Evolutionary conservation across 2,329 filamentous ascomycete species (phyloP).

Genomic region (Venturia effusa): DNA sequence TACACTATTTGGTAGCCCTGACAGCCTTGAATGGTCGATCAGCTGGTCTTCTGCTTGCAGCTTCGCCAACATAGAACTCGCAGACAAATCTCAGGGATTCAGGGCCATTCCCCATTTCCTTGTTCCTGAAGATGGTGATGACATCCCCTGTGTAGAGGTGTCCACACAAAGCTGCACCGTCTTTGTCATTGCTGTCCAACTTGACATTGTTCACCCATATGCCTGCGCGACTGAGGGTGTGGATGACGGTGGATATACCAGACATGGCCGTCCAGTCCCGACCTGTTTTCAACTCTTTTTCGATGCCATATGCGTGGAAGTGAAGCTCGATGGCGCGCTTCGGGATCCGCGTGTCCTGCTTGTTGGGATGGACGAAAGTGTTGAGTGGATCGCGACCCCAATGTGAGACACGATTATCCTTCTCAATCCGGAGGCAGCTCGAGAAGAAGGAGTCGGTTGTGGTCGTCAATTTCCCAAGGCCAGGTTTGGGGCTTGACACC

Average conservation of each 20-base stretch:
- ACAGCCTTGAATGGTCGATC: slow-evolving; percentile 5
- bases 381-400: slow-evolving; percentile 68
- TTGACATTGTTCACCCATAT: slow-evolving; percentile 67
- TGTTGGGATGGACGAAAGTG: slow-evolving; percentile 54
- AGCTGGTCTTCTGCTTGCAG: slow-evolving; percentile 15
- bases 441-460: slow-evolving; percentile 54
- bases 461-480: slow-evolving; percentile 52
- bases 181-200: slow-evolving; percentile 45
- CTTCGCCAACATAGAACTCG: slow-evolving; percentile 32
- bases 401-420: slow-evolving; percentile 49
- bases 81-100: slow-evolving; percentile 31
- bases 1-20: neutral
- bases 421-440: slow-evolving; percentile 49
- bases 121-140: slow-evolving; percentile 44
- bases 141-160: slow-evolving; percentile 67
- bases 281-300: slow-evolving; percentile 39
- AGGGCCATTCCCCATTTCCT: slow-evolving; percentile 8
- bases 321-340: slow-evolving; percentile 72
- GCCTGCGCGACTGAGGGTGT: slow-evolving; percentile 65
- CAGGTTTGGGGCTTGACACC: neutral
- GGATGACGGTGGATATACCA: slow-evolving; percentile 58
- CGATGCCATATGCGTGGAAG: slow-evolving; percentile 60
- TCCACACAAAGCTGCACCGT: slow-evolving; percentile 46
- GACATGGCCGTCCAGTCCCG: slow-evolving; percentile 43
- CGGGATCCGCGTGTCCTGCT: slow-evolving; percentile 60